These are phyloP conservation scores for Zygosaccharomyces rouxii DNA, from an alignment of 805 yeast species.

Conservation along the genomic window DNA sequence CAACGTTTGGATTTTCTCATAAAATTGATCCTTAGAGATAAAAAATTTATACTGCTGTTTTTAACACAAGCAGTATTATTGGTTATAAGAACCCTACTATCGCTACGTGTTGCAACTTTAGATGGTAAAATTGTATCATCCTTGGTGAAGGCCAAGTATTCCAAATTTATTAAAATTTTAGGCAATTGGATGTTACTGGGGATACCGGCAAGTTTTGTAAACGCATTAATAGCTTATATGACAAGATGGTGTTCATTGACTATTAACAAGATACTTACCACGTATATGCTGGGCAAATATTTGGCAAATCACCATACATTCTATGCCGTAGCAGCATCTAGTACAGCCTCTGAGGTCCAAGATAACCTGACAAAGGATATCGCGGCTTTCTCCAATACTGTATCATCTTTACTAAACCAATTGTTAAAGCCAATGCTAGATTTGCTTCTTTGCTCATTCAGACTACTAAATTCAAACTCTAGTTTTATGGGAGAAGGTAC, in stretches of 20 bases:
- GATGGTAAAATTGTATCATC: constrained; percentile 85
- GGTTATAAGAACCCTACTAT: constrained; percentile 62
- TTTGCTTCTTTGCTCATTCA: constrained; percentile 72
- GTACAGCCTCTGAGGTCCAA: constrained; percentile 22
- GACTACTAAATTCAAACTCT: constrained; percentile 50
- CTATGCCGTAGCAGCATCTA: constrained; percentile 25
- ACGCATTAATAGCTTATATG: constrained; percentile 61
- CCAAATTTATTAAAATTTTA: constrained; percentile 56
- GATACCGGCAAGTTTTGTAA: constrained; percentile 77
- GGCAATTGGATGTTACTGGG: constrained; percentile 79
- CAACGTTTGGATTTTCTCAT: constrained; percentile 22
- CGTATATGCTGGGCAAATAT: constrained; percentile 61
- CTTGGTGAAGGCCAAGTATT: constrained; percentile 65
- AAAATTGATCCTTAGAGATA: constrained; percentile 26
- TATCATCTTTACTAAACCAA: constrained; percentile 76
- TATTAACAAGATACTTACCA: constrained; percentile 62
- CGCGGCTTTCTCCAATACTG: constrained; percentile 63
- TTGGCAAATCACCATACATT: constrained; percentile 49
- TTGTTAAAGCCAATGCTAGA: constrained; percentile 79
- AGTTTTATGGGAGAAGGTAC: constrained; percentile 64
- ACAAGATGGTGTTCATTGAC: constrained; percentile 53
- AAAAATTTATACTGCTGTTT: constrained; percentile 35
- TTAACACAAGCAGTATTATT: constrained; percentile 54
- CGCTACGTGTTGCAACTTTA: constrained; percentile 76
- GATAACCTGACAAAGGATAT: constrained; percentile 64